Evolutionary conservation across 2,329 filamentous ascomycete species (phyloP).

Genomic region (Lasiodiplodia sp.): DNA sequence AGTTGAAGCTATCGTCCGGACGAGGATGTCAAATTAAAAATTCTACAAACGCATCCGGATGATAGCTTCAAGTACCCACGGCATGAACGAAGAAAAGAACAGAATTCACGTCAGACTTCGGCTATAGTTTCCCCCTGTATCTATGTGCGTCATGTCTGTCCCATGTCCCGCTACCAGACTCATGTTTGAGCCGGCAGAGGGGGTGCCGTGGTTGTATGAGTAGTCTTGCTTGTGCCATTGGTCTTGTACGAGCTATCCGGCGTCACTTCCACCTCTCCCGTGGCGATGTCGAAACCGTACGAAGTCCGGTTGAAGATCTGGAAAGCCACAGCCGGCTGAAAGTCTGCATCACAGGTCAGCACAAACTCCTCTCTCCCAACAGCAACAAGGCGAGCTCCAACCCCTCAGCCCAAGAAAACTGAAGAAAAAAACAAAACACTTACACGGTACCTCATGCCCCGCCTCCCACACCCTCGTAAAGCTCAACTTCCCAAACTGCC

Average conservation of each 20-base stretch:
- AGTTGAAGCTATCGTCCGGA: too few species aligned
- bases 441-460: constrained; percentile 60
- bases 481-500: constrained; percentile 74
- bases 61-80: too few species aligned
- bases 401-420: not conserved
- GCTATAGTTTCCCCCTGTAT: too few species aligned
- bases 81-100: too few species aligned
- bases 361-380: too few species aligned
- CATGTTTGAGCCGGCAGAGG: not conserved
- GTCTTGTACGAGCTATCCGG: constrained; percentile 10
- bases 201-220: not conserved
- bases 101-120: too few species aligned
- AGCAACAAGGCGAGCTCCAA: not conserved
- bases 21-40: too few species aligned
- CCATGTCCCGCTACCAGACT: not conserved
- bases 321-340: constrained; percentile 57
- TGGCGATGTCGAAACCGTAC: constrained; percentile 58
- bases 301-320: constrained; percentile 60
- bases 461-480: constrained; percentile 61
- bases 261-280: constrained; percentile 47
- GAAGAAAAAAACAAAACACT: not conserved
- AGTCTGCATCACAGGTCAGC: not conserved
- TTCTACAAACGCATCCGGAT: too few species aligned
- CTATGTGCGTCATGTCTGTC: too few species aligned
- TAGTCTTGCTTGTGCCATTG: constrained; percentile 1